phyloP scores from a whole-genome alignment of 495 filamentous ascomycete genomes.

The Neurospora hispaniola region DNA sequence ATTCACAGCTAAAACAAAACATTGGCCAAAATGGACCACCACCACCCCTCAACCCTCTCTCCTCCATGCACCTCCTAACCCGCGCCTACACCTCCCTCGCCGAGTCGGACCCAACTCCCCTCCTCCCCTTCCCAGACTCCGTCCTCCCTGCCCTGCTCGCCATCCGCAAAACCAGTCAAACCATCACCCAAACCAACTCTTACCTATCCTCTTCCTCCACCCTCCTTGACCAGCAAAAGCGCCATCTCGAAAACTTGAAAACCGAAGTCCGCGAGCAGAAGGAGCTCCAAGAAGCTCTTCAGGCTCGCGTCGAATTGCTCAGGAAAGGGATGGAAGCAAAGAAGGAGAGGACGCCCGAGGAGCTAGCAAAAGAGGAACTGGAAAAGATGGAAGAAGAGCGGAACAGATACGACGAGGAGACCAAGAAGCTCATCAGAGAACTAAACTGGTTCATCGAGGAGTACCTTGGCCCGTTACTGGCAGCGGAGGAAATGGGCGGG shows the following conservation, averaged over 20 bases:
- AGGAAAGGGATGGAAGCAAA: conserved; percentile 42
- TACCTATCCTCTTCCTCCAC: conserved; percentile 45
- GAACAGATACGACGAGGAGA: conserved; percentile 43
- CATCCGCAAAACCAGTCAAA: conserved; percentile 49
- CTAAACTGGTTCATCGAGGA: conserved; percentile 65
- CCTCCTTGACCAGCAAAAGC: conserved; percentile 41
- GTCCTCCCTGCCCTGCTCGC: conserved; percentile 62
- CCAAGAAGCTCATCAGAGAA: conserved; percentile 44
- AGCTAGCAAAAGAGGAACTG: conserved; percentile 49
- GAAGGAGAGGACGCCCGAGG: conserved; percentile 47
- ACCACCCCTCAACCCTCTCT: neutral
- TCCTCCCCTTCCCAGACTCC: conserved; percentile 54
- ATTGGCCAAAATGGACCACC: neutral
- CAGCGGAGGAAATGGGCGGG: conserved; percentile 77
- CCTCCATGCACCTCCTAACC: conserved; percentile 45
- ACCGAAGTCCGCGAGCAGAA: conserved; percentile 54
- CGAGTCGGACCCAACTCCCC: conserved; percentile 38
- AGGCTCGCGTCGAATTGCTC: conserved; percentile 38
- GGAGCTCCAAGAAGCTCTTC: conserved; percentile 41
- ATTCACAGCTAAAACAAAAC: neutral
- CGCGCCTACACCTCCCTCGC: conserved; percentile 53
- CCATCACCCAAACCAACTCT: conserved; percentile 50
- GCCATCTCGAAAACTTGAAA: conserved; percentile 48
- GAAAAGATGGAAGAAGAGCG: conserved; percentile 35
- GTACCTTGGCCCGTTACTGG: conserved; percentile 68